Conservation (phyloP, 768 basidiomycete genomes). For the Phlebiopsis gigantea region DNA sequence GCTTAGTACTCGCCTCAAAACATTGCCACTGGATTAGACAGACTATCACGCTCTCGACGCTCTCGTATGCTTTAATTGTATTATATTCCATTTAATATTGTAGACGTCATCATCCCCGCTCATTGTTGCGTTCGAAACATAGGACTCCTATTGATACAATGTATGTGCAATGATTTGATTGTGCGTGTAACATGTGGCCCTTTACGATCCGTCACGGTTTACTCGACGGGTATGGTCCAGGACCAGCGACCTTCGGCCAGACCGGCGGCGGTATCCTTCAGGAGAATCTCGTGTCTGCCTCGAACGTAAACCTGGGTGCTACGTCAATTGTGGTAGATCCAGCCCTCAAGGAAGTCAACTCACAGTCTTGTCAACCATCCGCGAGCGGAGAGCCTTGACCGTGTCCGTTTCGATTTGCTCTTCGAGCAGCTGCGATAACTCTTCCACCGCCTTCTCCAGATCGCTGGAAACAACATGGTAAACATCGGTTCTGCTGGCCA, state of each 20-base stretch:
- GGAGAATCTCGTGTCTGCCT: slow-evolving; percentile 87
- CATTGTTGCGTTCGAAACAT: background rate
- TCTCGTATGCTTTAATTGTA: slow-evolving; percentile 1
- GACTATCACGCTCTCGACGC: background rate
- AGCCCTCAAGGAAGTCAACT: slow-evolving; percentile 1
- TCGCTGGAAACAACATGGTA: slow-evolving; percentile 45
- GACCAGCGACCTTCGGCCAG: slow-evolving; percentile 81
- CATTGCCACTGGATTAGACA: background rate
- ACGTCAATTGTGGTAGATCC: background rate
- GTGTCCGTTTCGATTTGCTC: slow-evolving; percentile 78
- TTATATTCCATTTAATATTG: slow-evolving; percentile 3
- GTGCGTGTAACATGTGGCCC: background rate
- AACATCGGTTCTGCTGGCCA: background rate
- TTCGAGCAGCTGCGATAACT: slow-evolving; percentile 88
- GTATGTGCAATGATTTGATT: background rate
- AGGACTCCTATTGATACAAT: background rate
- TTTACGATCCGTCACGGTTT: background rate
- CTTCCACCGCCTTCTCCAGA: slow-evolving; percentile 91
- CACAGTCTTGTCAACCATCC: slow-evolving; percentile 91
- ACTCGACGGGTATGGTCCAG: slow-evolving; percentile 38
- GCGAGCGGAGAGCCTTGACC: slow-evolving; percentile 77
- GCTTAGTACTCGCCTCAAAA: background rate
- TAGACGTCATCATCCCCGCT: slow-evolving; percentile 2
- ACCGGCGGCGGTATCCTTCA: slow-evolving; percentile 89
- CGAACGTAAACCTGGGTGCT: slow-evolving; percentile 67